Evolutionary conservation across 2,329 filamentous ascomycete genomes (phyloP).

Genomic region (Aureobasidium lini): DNA sequence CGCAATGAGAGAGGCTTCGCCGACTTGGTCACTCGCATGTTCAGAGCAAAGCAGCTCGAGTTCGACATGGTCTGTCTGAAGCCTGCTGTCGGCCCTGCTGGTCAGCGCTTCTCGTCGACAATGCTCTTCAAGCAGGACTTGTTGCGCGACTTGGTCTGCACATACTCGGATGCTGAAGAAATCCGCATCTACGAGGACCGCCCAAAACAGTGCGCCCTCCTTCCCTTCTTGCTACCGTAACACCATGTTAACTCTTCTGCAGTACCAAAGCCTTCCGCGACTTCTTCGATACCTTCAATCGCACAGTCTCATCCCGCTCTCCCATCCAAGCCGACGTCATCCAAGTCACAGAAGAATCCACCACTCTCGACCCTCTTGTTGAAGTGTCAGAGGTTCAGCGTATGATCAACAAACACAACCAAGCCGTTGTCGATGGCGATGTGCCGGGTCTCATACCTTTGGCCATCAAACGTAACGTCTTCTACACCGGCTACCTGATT

Average conservation of each 20-base stretch:
- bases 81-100: constrained; percentile 71
- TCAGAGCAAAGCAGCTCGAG: constrained; percentile 65
- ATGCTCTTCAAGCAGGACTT: constrained; percentile 91
- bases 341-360: constrained; percentile 71
- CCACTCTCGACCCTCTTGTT: constrained; percentile 64
- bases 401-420: constrained; percentile 84
- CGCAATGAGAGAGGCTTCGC: constrained; percentile 70
- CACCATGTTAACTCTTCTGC: not conserved
- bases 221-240: not conserved
- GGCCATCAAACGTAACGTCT: constrained; percentile 67
- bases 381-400: constrained; percentile 81
- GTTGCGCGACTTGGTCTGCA: constrained; percentile 72
- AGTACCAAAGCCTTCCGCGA: constrained; percentile 70
- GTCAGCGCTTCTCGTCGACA: constrained; percentile 70
- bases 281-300: constrained; percentile 75
- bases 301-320: constrained; percentile 41
- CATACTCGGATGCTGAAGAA: constrained; percentile 75
- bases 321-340: constrained; percentile 73
- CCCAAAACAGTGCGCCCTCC: constrained; percentile 39
- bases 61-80: constrained; percentile 89
- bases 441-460: constrained; percentile 46
- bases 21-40: constrained; percentile 73
- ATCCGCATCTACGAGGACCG: constrained; percentile 63
- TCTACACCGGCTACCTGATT: constrained; percentile 85
- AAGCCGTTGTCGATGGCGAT: constrained; percentile 41